Evolutionary conservation across 306 rosid species (phyloP), one percentile per base, ranked within the genome.

Genomic region (Crotalaria pallida): DNA sequence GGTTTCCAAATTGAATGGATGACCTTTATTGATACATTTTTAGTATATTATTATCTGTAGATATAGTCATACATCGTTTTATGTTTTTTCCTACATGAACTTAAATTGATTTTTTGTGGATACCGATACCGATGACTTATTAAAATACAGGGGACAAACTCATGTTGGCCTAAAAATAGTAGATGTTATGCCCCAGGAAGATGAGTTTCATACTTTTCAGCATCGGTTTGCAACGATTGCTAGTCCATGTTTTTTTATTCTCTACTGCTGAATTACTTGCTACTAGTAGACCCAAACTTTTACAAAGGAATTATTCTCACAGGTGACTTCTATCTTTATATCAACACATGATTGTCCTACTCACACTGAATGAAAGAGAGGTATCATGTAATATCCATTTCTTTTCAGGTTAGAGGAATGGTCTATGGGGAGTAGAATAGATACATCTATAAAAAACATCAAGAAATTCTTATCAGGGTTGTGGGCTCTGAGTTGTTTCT

Each of bases 81-180:
- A 6, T 33, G 65, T 57, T 10, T 24, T 73, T 36, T 64, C 61
- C 34, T 48, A 33, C 53, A 55, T 12, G 31, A 43, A 41, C 71
- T 48, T 41, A 15, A 27, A 33, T 56, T 33, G 43, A 59, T 8
- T 67, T 47, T 27, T 7, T 69, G 57, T 27, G 43, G 44, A 50
- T 76, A 19, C 67, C 65, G 15, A 76, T 73, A 34, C 29, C 48
- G 29, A 68, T 45, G 55, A 59, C 34, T 70, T 87, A 68, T 57
- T 48, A 47, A 58, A 44, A 69, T 65, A 48, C 91, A 92, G 96
- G 90, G 83, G 57, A 60, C 83, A 60, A 73, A 79, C 47, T 79
- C 93, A 66, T 92, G 98, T 85, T 92, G 98, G 98, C 91, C 85
- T 13, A 85, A 85, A 85, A 60, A 77, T 80, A 53, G 73, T 66